Base-by-base conservation (phyloP, 73 alveolate species). In the Uronychia binucleata region DNA sequence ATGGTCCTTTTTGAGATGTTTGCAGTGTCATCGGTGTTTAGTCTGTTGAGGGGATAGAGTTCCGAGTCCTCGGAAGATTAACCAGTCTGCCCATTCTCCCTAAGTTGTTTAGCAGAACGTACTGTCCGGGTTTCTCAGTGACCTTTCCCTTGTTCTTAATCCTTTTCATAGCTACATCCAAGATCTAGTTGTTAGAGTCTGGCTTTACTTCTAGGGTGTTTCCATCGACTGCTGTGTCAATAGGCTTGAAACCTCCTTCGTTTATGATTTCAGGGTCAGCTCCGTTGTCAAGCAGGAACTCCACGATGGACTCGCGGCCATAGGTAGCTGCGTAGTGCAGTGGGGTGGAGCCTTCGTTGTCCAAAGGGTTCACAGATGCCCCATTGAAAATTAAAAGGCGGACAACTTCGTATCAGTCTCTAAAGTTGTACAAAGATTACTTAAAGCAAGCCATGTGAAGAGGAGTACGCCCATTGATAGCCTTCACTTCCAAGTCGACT, bases 11-110 rank as follows among this genome's bases (percentile, higher is more conserved):
- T 26, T 26, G 78, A 26, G 13, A 28, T 26, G 30, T 26, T 67
- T 30, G 5, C 5, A 26, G 78, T 13, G 78, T 46, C 67, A 11
- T 46, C 67, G 19, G n/a, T 46, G 19, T 46, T 46, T 19, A 46
- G 67, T 11, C 19, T 46, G 19, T 46, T 46, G 67, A 46, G 67
- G 5, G 67, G 67, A 19, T 46, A 11, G 19, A 59, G 90, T 85
- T 29, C 86, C 46, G 13, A 76, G 89, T 77, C 58, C 88, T 75
- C 77, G 82, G 75, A 92, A 84, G 5, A 88, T 78, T n/a, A n/a
- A n/a, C n/a, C n/a, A n/a, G n/a, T n/a, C n/a, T 67, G 5, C 26
- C 78, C 32, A 26, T 13, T 25, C 13, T 1, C 5, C 31, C 5
- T 14, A 25, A 13, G 78, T 13, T 67, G 78, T 67, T 67, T 25